Conservation (phyloP, 257 asterid species). For the Linaria vulgaris region DNA sequence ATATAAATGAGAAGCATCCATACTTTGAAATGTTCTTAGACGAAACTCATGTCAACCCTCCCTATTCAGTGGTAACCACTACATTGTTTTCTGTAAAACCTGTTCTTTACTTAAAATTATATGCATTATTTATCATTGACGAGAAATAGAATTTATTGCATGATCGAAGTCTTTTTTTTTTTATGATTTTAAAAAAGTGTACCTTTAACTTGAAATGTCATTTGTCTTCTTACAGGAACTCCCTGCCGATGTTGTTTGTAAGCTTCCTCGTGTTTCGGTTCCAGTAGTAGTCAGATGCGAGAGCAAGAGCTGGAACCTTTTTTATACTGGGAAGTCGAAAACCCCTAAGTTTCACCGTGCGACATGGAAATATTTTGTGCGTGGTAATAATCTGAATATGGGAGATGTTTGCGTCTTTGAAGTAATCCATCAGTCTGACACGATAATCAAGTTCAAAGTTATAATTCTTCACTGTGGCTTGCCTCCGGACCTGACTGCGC, state of each 20-base stretch:
- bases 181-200: too few species aligned
- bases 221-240: conserved; percentile 18
- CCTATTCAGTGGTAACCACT: conserved; percentile 8
- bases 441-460: conserved; percentile 31
- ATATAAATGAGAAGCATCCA: conserved; percentile 20
- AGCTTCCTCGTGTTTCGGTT: conserved; percentile 32
- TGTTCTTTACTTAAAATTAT: neutral
- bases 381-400: conserved; percentile 31
- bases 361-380: conserved; percentile 31
- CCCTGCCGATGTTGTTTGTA: conserved; percentile 9
- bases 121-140: too few species aligned
- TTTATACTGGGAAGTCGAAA: conserved; percentile 10
- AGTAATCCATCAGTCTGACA: conserved; percentile 24
- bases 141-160: neutral
- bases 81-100: neutral
- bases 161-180: neutral
- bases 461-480: conserved; percentile 27
- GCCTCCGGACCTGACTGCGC: conserved; percentile 19
- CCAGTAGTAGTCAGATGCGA: conserved; percentile 27
- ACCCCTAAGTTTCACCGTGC: neutral
- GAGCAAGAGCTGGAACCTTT: conserved; percentile 38
- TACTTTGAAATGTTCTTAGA: conserved; percentile 14
- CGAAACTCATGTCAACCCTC: conserved; percentile 17
- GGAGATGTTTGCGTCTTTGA: conserved; percentile 53
- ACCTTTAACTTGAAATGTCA: too few species aligned